Evolutionary conservation across 2,329 filamentous ascomycete species (phyloP).

Genomic region (Talaromyces atroroseus): DNA sequence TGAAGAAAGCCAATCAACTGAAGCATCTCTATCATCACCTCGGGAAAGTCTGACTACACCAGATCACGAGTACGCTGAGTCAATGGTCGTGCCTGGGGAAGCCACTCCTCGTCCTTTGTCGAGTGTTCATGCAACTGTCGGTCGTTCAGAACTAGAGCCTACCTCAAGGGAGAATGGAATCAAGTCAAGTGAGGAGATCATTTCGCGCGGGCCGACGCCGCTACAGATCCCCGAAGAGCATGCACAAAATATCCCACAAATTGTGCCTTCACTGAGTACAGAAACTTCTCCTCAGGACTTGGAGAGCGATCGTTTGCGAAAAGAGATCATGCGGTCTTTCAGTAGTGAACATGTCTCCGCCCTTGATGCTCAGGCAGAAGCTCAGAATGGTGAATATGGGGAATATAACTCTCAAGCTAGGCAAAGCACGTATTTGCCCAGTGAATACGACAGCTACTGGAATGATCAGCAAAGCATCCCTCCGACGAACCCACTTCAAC

Average conservation of each 20-base stretch:
- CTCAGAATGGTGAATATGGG: neutral
- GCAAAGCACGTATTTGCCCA: constrained; percentile 27
- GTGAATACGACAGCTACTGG: constrained; percentile 36
- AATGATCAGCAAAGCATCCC: constrained; percentile 21
- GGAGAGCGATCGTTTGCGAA: constrained; percentile 41
- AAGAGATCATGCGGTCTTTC: constrained; percentile 46
- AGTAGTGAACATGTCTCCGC: constrained; percentile 27
- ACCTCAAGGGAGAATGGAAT: neutral
- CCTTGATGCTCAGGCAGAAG: neutral
- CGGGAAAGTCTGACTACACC: neutral
- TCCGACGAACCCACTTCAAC: constrained; percentile 15
- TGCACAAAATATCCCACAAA: constrained; percentile 25
- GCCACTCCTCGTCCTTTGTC: constrained; percentile 12
- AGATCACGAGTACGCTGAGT: neutral
- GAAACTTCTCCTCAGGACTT: constrained; percentile 34
- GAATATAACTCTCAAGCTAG: constrained; percentile 7
- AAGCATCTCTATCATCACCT: constrained; percentile 31
- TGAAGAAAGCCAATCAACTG: constrained; percentile 38
- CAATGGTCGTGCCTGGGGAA: neutral
- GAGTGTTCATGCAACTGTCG: constrained; percentile 2
- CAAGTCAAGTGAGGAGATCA: constrained; percentile 1
- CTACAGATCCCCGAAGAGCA: constrained; percentile 26
- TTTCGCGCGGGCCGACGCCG: constrained; percentile 24
- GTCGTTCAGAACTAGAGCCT: neutral
- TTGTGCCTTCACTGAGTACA: constrained; percentile 28